These are phyloP conservation scores for Eragrostis tef DNA, from an alignment of 202 grass and related monocot genomes.

Conservation along the genomic window DNA sequence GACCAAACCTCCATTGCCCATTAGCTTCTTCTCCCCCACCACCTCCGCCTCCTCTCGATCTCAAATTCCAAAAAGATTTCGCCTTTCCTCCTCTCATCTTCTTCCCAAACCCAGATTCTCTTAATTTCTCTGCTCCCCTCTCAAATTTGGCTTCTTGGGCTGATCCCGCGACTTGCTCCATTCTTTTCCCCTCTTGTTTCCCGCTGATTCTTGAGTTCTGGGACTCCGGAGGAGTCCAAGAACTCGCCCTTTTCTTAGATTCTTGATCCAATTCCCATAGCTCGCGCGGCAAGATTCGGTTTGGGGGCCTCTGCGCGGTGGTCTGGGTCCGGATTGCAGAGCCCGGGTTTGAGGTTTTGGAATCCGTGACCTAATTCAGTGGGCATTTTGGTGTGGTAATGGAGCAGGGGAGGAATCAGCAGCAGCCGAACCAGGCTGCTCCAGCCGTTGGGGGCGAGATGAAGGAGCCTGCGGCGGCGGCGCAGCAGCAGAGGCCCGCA, in stretches of 20 bases:
- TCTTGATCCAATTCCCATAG: conserved; percentile 42
- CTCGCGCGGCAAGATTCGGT: conserved; percentile 31
- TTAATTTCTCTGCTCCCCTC: background rate
- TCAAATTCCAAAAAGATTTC: conserved; percentile 48
- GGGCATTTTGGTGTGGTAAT: conserved; percentile 47
- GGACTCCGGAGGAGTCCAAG: conserved; percentile 25
- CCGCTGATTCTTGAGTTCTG: conserved; percentile 28
- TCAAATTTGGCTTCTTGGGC: conserved; percentile 23
- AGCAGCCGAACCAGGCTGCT: conserved; percentile 25
- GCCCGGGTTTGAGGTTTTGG: conserved; percentile 17
- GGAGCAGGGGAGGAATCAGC: conserved; percentile 47
- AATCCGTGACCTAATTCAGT: conserved; percentile 44
- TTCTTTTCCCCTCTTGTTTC: conserved; percentile 25
- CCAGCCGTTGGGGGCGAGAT: background rate
- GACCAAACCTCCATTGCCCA: conserved; percentile 52
- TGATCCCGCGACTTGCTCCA: conserved; percentile 37
- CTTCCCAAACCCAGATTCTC: conserved; percentile 1
- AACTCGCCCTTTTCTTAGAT: conserved; percentile 11
- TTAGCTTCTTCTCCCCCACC: conserved; percentile 46
- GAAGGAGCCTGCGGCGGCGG: conserved; percentile 13
- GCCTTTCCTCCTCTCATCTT: conserved; percentile 36
- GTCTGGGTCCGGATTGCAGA: conserved; percentile 33
- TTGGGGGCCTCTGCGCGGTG: conserved; percentile 26
- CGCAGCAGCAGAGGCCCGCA: conserved; percentile 41
- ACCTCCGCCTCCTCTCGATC: conserved; percentile 37